Conservation (phyloP, 768 basidiomycete species). For the Rhodotorula babjevae region DNA sequence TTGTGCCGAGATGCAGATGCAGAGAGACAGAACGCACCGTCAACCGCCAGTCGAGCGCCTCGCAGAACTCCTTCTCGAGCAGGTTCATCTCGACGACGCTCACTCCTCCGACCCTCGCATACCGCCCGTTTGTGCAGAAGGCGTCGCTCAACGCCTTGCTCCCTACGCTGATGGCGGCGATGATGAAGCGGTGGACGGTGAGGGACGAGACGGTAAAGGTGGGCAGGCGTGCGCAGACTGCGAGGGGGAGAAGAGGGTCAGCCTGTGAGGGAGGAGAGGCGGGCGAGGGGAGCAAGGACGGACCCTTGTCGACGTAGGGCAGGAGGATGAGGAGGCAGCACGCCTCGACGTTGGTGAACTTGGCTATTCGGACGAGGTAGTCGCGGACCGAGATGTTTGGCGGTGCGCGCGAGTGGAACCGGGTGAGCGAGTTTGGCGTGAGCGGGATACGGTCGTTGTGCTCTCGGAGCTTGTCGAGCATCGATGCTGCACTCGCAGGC, state of each 20-base stretch:
- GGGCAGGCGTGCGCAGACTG: conserved; percentile 76
- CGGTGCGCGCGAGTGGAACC: conserved; percentile 90
- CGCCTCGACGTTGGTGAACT: conserved; percentile 91
- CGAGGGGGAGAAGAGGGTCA: neutral
- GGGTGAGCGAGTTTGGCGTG: conserved; percentile 80
- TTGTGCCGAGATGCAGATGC: too few species aligned
- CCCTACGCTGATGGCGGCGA: conserved; percentile 83
- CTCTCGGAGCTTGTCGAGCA: conserved; percentile 87
- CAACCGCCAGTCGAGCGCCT: conserved; percentile 87
- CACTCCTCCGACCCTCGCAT: conserved; percentile 95
- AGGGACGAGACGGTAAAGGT: conserved; percentile 89
- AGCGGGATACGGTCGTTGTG: conserved; percentile 96
- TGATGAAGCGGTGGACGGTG: conserved; percentile 96
- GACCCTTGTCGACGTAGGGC: conserved; percentile 75
- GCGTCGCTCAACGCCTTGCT: conserved; percentile 92
- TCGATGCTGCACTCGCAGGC: conserved; percentile 45
- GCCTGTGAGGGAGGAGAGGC: neutral
- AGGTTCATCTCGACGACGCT: conserved; percentile 84
- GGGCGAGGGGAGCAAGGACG: neutral
- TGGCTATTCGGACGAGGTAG: conserved; percentile 88
- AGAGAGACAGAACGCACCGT: conserved; percentile 56
- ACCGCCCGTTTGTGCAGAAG: conserved; percentile 90
- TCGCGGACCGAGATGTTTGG: conserved; percentile 84
- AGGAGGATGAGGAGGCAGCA: conserved; percentile 74
- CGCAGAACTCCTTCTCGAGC: conserved; percentile 88